phyloP scores from a whole-genome alignment of 805 yeast genomes.

The Nakazawaea anatomiae region DNA sequence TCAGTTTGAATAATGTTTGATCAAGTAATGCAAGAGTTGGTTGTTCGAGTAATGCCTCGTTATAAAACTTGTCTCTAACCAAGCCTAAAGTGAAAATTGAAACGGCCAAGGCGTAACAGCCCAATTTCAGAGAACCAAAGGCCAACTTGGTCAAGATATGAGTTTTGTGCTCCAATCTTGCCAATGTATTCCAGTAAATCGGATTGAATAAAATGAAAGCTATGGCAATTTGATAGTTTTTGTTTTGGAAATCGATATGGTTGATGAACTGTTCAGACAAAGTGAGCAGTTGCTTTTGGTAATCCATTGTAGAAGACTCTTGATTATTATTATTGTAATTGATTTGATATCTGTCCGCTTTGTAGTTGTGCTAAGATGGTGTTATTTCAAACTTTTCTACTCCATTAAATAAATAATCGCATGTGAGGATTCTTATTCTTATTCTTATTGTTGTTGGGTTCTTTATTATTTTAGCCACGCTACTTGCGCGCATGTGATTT shows the following conservation, averaged over 20 bases:
- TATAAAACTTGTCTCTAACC: slow-evolving; percentile 69
- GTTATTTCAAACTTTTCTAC: not conserved
- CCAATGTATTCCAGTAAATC: slow-evolving; percentile 90
- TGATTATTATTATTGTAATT: not conserved
- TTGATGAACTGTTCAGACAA: slow-evolving; percentile 8
- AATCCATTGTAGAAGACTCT: not conserved
- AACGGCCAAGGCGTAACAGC: slow-evolving; percentile 80
- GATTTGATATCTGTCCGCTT: not conserved
- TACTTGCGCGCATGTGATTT: not conserved
- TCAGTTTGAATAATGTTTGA: slow-evolving; percentile 30
- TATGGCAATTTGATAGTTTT: slow-evolving; percentile 32
- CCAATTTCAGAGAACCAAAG: slow-evolving; percentile 58
- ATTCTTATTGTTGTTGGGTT: too few relatives aligned
- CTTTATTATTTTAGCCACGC: too few relatives aligned
- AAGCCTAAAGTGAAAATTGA: slow-evolving; percentile 85
- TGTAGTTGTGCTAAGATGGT: not conserved
- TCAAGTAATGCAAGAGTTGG: slow-evolving; percentile 54
- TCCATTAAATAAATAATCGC: not conserved
- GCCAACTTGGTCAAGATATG: slow-evolving; percentile 70
- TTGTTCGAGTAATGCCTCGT: slow-evolving; percentile 66
- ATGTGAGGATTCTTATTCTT: not conserved
- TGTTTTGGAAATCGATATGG: slow-evolving; percentile 8
- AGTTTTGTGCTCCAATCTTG: slow-evolving; percentile 77
- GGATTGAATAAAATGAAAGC: slow-evolving; percentile 85
- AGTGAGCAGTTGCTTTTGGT: slow-evolving; percentile 8